Conservation (phyloP, 352 stramenopile species). For the Globisporangium splendens region DNA sequence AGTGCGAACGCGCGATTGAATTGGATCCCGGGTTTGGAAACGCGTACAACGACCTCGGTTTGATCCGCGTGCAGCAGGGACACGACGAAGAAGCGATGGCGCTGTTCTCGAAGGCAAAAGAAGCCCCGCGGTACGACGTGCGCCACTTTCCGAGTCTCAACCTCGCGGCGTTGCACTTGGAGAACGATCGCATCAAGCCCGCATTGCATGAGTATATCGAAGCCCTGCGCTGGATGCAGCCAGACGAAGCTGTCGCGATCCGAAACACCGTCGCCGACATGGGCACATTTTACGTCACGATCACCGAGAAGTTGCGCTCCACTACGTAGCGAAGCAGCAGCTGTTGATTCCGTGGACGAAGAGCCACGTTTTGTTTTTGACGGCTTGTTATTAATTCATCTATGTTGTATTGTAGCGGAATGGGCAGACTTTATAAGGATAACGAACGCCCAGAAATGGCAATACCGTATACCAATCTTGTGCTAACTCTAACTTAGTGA, state of each 20-base stretch:
- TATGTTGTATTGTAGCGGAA: too few species aligned
- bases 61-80: conserved; percentile 61
- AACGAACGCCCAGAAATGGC: too few species aligned
- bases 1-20: conserved; percentile 60
- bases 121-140: conserved; percentile 56
- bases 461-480: too few species aligned
- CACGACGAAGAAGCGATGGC: conserved; percentile 47
- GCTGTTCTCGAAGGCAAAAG: conserved; percentile 64
- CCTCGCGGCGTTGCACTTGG: conserved; percentile 56
- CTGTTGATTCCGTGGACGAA: not conserved
- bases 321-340: conserved; percentile 10
- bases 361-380: too few species aligned
- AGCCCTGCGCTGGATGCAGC: conserved; percentile 62
- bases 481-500: too few species aligned
- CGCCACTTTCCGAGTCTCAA: conserved; percentile 68
- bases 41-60: conserved; percentile 67
- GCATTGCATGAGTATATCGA: conserved; percentile 78
- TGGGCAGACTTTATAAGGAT: too few species aligned
- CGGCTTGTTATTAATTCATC: too few species aligned
- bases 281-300: conserved; percentile 49
- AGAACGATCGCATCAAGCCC: conserved; percentile 57
- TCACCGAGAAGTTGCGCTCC: conserved; percentile 32
- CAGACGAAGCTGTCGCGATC: conserved; percentile 48
- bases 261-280: conserved; percentile 72
- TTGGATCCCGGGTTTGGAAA: conserved; percentile 70